Evolutionary conservation across 2,329 filamentous ascomycete genomes (phyloP).

Genomic region (Monosporascus cannonballus): DNA sequence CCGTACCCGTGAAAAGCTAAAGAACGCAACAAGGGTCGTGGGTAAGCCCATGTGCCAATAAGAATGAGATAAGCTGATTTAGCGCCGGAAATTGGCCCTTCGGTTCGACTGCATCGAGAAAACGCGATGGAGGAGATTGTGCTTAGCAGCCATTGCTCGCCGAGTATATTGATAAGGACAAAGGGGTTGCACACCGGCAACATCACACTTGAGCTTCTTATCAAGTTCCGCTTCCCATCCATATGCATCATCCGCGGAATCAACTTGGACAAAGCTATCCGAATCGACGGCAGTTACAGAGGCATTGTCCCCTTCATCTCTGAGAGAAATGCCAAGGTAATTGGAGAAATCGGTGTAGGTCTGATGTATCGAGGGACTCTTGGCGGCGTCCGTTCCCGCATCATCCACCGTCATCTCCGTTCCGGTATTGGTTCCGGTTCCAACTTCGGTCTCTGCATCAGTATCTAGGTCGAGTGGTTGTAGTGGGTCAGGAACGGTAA

Average conservation of each 20-base stretch:
- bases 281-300: constrained; percentile 22
- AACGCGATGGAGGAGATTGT: constrained; percentile 34
- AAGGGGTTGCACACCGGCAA: constrained; percentile 9
- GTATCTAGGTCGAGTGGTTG: constrained; percentile 18
- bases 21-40: too few species aligned
- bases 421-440: constrained; percentile 10
- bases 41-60: not conserved
- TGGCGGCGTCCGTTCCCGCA: constrained; percentile 18
- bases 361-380: constrained; percentile 21
- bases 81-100: constrained; percentile 3
- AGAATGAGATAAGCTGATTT: not conserved
- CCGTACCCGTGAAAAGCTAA: too few species aligned
- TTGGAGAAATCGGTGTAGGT: constrained; percentile 31
- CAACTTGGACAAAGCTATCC: constrained; percentile 20
- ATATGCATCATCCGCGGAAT: constrained; percentile 37
- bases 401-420: constrained; percentile 13
- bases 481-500: constrained; percentile 13
- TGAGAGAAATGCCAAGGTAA: constrained; percentile 28
- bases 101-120: constrained; percentile 23
- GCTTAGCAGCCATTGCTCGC: constrained; percentile 22
- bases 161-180: constrained; percentile 20
- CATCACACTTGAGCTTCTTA: constrained; percentile 19
- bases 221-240: constrained; percentile 49
- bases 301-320: constrained; percentile 20
- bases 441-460: constrained; percentile 20